Conservation (phyloP, 768 basidiomycete genomes). For the Floccularia luteovirens region DNA sequence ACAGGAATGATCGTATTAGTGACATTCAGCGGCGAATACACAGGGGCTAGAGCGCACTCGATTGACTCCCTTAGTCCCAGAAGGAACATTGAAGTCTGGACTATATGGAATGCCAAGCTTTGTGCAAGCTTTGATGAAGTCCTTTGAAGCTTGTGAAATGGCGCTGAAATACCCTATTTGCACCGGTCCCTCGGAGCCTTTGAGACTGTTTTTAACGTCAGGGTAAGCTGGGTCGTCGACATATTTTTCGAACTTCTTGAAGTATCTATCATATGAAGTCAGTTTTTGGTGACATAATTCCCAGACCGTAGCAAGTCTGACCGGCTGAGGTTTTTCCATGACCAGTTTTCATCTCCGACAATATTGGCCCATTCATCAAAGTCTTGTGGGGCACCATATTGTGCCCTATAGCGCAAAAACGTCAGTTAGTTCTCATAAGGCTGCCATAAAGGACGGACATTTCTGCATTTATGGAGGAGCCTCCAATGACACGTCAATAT, state of each 20-base stretch:
- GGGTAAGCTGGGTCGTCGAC: conserved; percentile 36
- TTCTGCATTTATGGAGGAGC: conserved; percentile 59
- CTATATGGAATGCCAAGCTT: conserved; percentile 43
- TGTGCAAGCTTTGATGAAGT: conserved; percentile 45
- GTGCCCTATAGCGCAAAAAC: conserved; percentile 31
- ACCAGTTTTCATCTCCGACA: conserved; percentile 49
- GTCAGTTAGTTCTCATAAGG: not conserved
- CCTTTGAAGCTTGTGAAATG: conserved; percentile 25
- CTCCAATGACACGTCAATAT: conserved; percentile 16
- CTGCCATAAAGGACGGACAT: conserved; percentile 17
- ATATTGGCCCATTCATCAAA: conserved; percentile 60
- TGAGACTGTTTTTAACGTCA: conserved; percentile 32
- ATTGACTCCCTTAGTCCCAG: conserved; percentile 48
- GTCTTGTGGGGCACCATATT: conserved; percentile 60
- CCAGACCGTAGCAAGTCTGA: conserved; percentile 13
- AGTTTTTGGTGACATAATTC: too few species aligned
- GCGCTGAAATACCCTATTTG: conserved; percentile 43
- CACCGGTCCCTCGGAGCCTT: conserved; percentile 44
- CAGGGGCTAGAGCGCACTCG: conserved; percentile 24
- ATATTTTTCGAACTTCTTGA: conserved; percentile 57
- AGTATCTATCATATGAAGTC: conserved; percentile 42
- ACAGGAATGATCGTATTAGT: not conserved
- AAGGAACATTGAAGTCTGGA: conserved; percentile 48
- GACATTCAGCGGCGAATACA: not conserved
- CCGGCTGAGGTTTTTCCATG: conserved; percentile 48